Percentiles rank a stretch among this genome's conserved stretches.
Evolutionary conservation across 352 stramenopile genomes (phyloP).

Genomic region (Pythium phragmitis): DNA sequence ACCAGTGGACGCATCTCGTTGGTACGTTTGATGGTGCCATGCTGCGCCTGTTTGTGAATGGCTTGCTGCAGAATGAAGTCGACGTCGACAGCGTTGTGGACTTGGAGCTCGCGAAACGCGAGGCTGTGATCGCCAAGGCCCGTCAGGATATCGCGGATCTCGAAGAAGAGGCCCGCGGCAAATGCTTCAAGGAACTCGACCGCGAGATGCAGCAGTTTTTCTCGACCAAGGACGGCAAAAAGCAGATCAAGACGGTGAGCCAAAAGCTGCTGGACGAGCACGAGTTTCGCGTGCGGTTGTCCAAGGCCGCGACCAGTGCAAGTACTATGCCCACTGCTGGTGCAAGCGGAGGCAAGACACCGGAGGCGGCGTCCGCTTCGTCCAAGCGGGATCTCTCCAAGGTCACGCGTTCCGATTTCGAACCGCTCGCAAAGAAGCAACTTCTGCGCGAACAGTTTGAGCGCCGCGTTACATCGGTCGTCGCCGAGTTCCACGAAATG

Average conservation of each 20-base stretch:
- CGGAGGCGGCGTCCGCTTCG: neutral
- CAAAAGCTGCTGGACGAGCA: slow-evolving; percentile 81
- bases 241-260: slow-evolving; percentile 54
- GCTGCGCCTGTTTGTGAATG: slow-evolving; percentile 81
- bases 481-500: slow-evolving; percentile 73
- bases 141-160: slow-evolving; percentile 71
- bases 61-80: slow-evolving; percentile 64
- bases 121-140: slow-evolving; percentile 68
- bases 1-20: slow-evolving; percentile 86
- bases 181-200: slow-evolving; percentile 78
- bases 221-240: slow-evolving; percentile 66
- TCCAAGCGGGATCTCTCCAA: slow-evolving; percentile 64
- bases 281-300: slow-evolving; percentile 77
- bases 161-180: slow-evolving; percentile 70
- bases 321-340: neutral
- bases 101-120: slow-evolving; percentile 57
- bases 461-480: slow-evolving; percentile 44
- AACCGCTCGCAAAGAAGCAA: slow-evolving; percentile 81
- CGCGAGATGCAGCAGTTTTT: slow-evolving; percentile 64
- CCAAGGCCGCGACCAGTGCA: slow-evolving; percentile 25
- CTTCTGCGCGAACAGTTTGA: slow-evolving; percentile 74
- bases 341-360: neutral
- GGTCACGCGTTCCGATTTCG: slow-evolving; percentile 68
- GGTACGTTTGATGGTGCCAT: slow-evolving; percentile 89
- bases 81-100: slow-evolving; percentile 75